phyloP scores from a whole-genome alignment of 768 basidiomycete genomes.

The Pluteus cervinus region DNA sequence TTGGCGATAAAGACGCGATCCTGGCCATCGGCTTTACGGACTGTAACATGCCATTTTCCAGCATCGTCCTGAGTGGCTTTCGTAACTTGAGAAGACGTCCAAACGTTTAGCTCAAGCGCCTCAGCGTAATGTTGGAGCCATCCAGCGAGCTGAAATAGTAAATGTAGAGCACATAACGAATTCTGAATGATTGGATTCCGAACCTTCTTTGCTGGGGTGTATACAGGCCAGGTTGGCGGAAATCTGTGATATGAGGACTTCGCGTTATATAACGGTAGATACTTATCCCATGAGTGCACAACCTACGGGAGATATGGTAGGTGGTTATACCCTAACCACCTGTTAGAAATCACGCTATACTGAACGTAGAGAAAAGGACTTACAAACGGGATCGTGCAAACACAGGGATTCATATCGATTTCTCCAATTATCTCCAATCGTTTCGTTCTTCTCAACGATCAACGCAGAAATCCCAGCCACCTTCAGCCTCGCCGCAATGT shows the following conservation, averaged over 20 bases:
- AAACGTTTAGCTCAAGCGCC: slow-evolving; percentile 40
- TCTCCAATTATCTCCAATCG: slow-evolving; percentile 55
- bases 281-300: background rate
- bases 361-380: slow-evolving; percentile 10
- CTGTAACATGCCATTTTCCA: slow-evolving; percentile 39
- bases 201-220: slow-evolving; percentile 45
- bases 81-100: slow-evolving; percentile 36
- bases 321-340: slow-evolving; percentile 39
- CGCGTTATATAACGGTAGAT: background rate
- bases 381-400: slow-evolving; percentile 46
- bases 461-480: slow-evolving; percentile 40
- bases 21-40: slow-evolving; percentile 26
- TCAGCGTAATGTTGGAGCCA: slow-evolving; percentile 42
- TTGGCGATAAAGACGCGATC: slow-evolving; percentile 33
- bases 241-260: slow-evolving; percentile 32
- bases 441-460: slow-evolving; percentile 47
- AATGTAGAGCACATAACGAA: background rate
- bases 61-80: slow-evolving; percentile 29
- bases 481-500: slow-evolving; percentile 50
- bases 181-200: background rate
- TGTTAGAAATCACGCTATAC: background rate
- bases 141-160: slow-evolving; percentile 42
- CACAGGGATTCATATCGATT: slow-evolving; percentile 53
- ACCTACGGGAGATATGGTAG: slow-evolving; percentile 49
- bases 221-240: slow-evolving; percentile 51